Evolutionary conservation across 495 filamentous ascomycete species (phyloP).

Genomic region (Tuber magnatum): DNA sequence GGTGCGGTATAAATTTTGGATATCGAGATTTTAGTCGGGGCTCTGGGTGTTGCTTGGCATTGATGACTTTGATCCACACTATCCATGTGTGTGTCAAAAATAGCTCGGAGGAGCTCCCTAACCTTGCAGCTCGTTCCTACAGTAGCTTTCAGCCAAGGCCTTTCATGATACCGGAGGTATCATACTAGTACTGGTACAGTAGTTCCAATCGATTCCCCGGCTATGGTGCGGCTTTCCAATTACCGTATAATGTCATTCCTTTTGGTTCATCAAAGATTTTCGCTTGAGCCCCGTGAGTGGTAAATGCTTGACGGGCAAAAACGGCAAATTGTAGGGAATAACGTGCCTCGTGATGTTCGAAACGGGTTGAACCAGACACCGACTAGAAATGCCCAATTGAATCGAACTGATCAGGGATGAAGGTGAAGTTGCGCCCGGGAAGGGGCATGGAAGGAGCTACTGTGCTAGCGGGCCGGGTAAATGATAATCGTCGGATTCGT

Average conservation of each 20-base stretch:
- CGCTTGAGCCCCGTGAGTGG: background rate
- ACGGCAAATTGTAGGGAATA: background rate
- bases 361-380: background rate
- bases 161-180: background rate
- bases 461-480: background rate
- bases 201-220: background rate
- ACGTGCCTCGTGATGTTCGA: background rate
- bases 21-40: background rate
- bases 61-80: background rate
- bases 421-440: background rate
- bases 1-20: background rate
- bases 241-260: background rate
- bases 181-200: too few species aligned
- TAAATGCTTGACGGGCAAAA: background rate
- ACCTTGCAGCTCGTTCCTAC: background rate
- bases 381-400: background rate
- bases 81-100: background rate
- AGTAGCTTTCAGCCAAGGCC: background rate
- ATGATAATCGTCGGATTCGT: background rate
- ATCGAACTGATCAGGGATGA: background rate
- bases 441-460: background rate
- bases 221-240: background rate
- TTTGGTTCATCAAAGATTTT: background rate
- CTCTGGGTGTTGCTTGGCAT: background rate
- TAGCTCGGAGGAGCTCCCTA: background rate